A percentile compares a stretch with the other conserved stretches of the same genome.
phyloP scores from a whole-genome alignment of 116 monocot species.

The Papilionanthe hybrid region DNA sequence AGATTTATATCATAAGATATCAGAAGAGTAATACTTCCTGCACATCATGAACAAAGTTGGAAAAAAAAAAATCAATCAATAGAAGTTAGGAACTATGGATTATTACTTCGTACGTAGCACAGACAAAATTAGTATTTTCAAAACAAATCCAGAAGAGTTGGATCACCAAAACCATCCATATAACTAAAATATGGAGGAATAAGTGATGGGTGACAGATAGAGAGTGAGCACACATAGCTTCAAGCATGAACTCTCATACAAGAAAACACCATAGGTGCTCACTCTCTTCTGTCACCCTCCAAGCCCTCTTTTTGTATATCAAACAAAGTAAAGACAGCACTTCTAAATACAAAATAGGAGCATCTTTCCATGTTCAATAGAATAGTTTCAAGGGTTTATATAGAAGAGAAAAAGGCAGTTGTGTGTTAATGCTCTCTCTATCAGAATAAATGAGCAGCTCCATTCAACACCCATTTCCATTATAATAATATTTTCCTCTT shows the following conservation, averaged over 20 bases:
- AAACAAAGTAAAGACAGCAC: neutral
- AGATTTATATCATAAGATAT: no score
- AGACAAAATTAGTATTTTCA: no score
- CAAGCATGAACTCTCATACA: conserved; percentile 13
- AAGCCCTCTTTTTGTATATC: neutral
- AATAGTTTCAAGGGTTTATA: neutral
- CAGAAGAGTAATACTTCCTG: no score
- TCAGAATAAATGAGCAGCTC: neutral
- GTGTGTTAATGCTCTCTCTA: neutral
- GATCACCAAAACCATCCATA: no score
- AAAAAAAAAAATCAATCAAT: no score
- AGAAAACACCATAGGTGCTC: conserved; percentile 17
- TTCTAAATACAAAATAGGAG: neutral
- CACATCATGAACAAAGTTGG: no score
- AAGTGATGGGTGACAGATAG: conserved; percentile 13
- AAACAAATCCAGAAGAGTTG: no score
- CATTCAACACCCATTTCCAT: neutral
- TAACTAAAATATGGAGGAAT: neutral
- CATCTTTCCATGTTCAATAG: neutral
- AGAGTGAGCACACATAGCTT: conserved; percentile 22
- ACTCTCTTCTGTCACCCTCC: conserved; percentile 20
- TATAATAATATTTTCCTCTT: neutral
- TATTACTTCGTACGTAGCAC: no score
- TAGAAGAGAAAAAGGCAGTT: neutral
- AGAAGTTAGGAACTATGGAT: no score